Evolutionary conservation across 345 rosid genomes (phyloP).

Genomic region (Melastoma malabathricum): DNA sequence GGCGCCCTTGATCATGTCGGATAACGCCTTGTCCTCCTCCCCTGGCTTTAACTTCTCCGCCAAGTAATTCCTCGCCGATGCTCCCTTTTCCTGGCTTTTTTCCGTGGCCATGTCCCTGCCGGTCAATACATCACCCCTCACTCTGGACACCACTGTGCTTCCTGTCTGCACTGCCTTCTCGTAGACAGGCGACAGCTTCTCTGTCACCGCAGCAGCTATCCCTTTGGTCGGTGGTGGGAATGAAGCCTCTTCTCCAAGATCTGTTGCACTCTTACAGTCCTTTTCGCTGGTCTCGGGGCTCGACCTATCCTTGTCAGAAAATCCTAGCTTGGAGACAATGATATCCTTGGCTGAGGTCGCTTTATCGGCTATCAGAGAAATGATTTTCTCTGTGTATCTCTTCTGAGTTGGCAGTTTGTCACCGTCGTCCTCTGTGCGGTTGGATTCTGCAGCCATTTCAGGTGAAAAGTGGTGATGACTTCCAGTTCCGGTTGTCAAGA

Average conservation of each 20-base stretch:
- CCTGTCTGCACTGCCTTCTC: too few species aligned
- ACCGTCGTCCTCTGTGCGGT: background rate
- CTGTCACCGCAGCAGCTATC: conserved; percentile 25
- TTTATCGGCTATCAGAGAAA: conserved; percentile 29
- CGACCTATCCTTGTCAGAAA: background rate
- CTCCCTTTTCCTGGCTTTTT: conserved; percentile 30
- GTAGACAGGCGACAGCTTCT: conserved; percentile 19
- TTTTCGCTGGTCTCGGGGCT: too few species aligned
- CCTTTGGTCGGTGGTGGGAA: conserved; percentile 28
- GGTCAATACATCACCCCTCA: conserved; percentile 23
- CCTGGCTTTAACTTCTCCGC: conserved; percentile 60
- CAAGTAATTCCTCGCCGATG: conserved; percentile 33
- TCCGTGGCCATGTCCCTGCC: background rate
- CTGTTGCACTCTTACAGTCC: background rate
- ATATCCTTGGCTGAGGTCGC: conserved; percentile 13
- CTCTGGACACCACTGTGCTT: conserved; percentile 36
- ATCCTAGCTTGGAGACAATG: background rate
- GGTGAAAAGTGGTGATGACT: conserved; percentile 55
- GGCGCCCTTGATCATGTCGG: conserved; percentile 40
- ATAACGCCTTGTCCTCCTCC: conserved; percentile 59
- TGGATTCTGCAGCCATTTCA: conserved; percentile 9
- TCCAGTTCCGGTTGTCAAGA: conserved; percentile 32
- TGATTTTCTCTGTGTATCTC: conserved; percentile 23
- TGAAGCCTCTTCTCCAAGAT: conserved; percentile 8
- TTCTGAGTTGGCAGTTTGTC: conserved; percentile 15